Conservation (phyloP, 163 green algal species). For the Volvox carteri region DNA sequence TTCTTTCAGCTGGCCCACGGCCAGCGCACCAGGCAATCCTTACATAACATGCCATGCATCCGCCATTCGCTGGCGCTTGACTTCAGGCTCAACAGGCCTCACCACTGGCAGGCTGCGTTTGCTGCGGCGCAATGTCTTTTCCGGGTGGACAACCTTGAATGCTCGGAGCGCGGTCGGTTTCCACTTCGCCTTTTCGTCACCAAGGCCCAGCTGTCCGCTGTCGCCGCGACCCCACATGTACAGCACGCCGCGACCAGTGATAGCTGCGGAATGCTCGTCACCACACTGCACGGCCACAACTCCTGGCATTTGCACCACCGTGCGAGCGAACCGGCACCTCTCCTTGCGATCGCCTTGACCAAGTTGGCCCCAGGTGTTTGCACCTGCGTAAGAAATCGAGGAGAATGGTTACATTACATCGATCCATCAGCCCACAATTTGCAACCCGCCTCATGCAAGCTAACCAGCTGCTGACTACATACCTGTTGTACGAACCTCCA, state of each 20-base stretch:
- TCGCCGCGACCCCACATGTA: conserved; percentile 90
- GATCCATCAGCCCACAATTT: no score
- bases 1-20: no score
- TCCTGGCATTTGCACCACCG: conserved; percentile 48
- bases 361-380: conserved; percentile 88
- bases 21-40: no score
- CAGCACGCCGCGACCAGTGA: conserved; percentile 72
- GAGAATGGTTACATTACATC: no score
- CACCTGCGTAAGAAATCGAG: conserved; percentile 63
- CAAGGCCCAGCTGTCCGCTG: conserved; percentile 86
- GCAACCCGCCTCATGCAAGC: no score
- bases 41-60: conserved; percentile 43
- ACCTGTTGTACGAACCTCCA: conserved; percentile 73
- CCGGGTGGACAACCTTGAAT: conserved; percentile 82
- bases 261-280: conserved; percentile 79
- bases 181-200: conserved; percentile 75
- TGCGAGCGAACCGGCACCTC: conserved; percentile 65
- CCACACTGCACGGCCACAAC: conserved; percentile 80
- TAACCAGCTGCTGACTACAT: no score
- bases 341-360: conserved; percentile 74
- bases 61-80: conserved; percentile 47
- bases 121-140: conserved; percentile 84
- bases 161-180: conserved; percentile 69
- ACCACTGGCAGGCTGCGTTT: conserved; percentile 68
- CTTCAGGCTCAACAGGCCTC: conserved; percentile 51